Evolutionary conservation across 352 stramenopile species (phyloP), one percentile per base, ranked within the genome.

Genomic region (Pythium volutum): DNA sequence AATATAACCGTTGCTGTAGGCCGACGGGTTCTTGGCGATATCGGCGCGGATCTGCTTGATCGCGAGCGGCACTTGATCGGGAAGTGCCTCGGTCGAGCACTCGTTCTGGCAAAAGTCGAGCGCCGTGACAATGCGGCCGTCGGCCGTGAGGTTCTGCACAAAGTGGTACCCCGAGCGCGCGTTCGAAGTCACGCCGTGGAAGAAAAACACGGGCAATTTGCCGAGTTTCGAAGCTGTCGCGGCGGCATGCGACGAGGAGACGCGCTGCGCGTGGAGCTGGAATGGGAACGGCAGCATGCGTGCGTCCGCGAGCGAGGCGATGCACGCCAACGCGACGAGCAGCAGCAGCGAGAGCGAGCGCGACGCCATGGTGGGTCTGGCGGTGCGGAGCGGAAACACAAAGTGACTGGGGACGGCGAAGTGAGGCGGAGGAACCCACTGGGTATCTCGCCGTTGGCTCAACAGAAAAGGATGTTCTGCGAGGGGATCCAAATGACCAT

Each of bases 151-250:
- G 39, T 74, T 78, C 27, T 69, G 50, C 47, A 76, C 33, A n/a
- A 81, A 64, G 62, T 72, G 60, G 20, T 52, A 41, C 5, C 71
- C 73, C n/a, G 70, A 58, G 31, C 51, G 65, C 20, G 64, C 54
- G 23, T 74, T 75, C 25, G 55, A 48, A n/a, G 69, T 77, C 45
- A 81, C 48, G 45, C 73, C 76, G 54, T 85, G 75, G 62, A 84
- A 80, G 64, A 83, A 81, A 64, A 81, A 71, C 18, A 77, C 67
- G 1, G 77, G 77, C 16, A 84, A 58, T 16, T 38, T 43, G 18
- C 39, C 53, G 18, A 52, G 52, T 10, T 22, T 16, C 6, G 51
- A 49, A 11, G 41, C 36, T 11, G 55, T 20, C 23, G 39, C 4
- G 18, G 26, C 20, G 39, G 18, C 11, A 10, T 23, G 23, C 12